phyloP scores from a whole-genome alignment of 2,329 filamentous ascomycete species.

The Diaporthe sp. region DNA sequence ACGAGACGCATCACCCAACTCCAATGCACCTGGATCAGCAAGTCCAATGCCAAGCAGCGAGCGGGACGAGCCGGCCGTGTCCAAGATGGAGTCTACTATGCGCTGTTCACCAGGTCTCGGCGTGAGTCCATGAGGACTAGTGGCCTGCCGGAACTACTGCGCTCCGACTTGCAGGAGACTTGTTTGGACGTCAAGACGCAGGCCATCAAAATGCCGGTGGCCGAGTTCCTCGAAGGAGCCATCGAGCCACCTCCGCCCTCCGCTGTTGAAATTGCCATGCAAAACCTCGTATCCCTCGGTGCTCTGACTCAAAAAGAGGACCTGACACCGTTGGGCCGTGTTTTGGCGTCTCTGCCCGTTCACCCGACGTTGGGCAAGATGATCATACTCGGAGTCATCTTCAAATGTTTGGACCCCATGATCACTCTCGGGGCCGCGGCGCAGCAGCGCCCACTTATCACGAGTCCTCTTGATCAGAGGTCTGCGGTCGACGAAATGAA shows the following conservation, averaged over 20 bases:
- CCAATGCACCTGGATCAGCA: conserved; percentile 59
- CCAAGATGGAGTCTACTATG: conserved; percentile 62
- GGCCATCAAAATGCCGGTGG: conserved; percentile 53
- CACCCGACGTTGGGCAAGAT: conserved; percentile 62
- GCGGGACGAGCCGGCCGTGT: conserved; percentile 64
- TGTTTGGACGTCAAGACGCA: conserved; percentile 59
- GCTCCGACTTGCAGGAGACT: conserved; percentile 57
- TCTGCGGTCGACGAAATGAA: not conserved
- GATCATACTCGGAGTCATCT: conserved; percentile 63
- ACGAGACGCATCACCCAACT: conserved; percentile 53
- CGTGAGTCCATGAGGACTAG: conserved; percentile 46
- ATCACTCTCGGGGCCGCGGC: conserved; percentile 54
- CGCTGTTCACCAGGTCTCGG: conserved; percentile 54
- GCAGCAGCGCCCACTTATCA: conserved; percentile 30
- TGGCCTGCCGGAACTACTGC: conserved; percentile 56
- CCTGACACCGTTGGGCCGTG: conserved; percentile 59
- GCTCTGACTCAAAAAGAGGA: conserved; percentile 58
- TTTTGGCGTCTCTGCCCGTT: conserved; percentile 51
- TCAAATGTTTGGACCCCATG: conserved; percentile 65
- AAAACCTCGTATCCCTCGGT: conserved; percentile 54
- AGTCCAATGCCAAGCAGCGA: conserved; percentile 61
- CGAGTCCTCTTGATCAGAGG: not conserved
- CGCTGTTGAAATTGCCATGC: conserved; percentile 54
- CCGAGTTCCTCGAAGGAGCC: conserved; percentile 56
- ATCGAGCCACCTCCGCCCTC: conserved; percentile 58